phyloP scores from a whole-genome alignment of 164 flowering plant species.

The Umbellularia californica region DNA sequence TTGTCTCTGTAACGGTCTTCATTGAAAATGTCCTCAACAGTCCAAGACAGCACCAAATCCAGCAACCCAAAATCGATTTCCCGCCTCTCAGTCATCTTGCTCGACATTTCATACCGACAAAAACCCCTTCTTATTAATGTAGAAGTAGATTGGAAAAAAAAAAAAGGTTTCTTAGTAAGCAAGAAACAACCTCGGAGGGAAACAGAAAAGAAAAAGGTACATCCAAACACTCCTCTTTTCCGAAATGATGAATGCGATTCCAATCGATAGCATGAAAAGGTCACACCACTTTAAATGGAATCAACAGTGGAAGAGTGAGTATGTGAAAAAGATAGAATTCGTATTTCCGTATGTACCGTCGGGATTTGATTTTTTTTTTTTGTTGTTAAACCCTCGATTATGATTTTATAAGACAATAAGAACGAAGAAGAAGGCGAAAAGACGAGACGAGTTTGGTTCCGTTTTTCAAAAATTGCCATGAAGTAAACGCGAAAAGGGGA shows the following conservation, averaged over 20 bases:
- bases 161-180: not conserved
- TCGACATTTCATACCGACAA: not conserved
- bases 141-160: not conserved
- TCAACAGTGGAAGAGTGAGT: too few relatives aligned
- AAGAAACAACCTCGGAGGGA: not conserved
- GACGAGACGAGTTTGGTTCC: too few relatives aligned
- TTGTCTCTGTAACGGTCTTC: not conserved
- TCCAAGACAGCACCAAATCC: not conserved
- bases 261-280: not conserved
- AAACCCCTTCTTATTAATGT: not conserved
- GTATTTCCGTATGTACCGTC: too few relatives aligned
- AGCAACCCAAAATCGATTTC: not conserved
- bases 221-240: not conserved
- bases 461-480: too few relatives aligned
- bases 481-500: too few relatives aligned
- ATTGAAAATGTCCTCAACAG: slow-evolving; percentile 18
- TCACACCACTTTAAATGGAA: too few relatives aligned
- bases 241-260: too few relatives aligned
- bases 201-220: not conserved
- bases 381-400: too few relatives aligned
- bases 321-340: too few relatives aligned
- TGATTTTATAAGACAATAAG: too few relatives aligned
- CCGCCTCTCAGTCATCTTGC: not conserved
- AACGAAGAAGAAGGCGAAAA: too few relatives aligned
- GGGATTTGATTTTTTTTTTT: too few relatives aligned